Conservation (phyloP, 805 yeast genomes). For the Maudiozyma turicensis region DNA sequence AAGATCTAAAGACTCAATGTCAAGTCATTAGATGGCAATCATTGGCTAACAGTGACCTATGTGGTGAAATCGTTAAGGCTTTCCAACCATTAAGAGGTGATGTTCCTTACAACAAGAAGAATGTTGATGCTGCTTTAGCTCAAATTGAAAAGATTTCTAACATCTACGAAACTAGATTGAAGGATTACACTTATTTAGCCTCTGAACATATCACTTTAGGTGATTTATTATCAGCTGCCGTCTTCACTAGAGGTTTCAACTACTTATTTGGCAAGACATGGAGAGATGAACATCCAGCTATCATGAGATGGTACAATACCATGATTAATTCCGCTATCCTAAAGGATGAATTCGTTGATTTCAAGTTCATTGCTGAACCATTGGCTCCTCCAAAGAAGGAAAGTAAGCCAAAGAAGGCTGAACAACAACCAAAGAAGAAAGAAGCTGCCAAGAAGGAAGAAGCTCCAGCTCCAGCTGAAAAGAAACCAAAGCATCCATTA, state of each 20-base stretch:
- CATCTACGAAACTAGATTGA: conserved; percentile 47
- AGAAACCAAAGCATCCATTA: conserved; percentile 88
- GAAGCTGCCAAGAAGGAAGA: conserved; percentile 19
- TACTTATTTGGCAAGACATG: conserved; percentile 53
- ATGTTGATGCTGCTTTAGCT: conserved; percentile 38
- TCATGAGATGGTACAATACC: conserved; percentile 65
- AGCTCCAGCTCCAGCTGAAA: conserved; percentile 34
- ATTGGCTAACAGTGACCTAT: conserved; percentile 58
- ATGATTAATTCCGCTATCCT: conserved; percentile 37
- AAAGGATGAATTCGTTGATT: conserved; percentile 39
- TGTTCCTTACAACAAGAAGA: conserved; percentile 68
- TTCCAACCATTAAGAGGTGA: conserved; percentile 56
- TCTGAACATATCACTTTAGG: conserved; percentile 61
- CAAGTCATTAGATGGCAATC: conserved; percentile 68
- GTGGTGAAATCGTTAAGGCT: conserved; percentile 37
- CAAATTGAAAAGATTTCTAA: conserved; percentile 32
- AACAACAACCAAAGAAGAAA: conserved; percentile 16
- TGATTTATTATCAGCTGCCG: conserved; percentile 47
- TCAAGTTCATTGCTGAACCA: conserved; percentile 56
- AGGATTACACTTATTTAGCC: conserved; percentile 55
- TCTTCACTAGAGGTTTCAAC: conserved; percentile 46
- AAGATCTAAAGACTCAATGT: conserved; percentile 22
- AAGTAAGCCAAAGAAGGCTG: conserved; percentile 33
- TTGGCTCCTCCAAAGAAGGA: conserved; percentile 49
- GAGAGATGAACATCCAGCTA: conserved; percentile 52